A percentile compares a stretch with the other conserved stretches of the same genome.
Evolutionary conservation across 2,329 filamentous ascomycete genomes (phyloP).

Genomic region (Dactylellina leptospora): DNA sequence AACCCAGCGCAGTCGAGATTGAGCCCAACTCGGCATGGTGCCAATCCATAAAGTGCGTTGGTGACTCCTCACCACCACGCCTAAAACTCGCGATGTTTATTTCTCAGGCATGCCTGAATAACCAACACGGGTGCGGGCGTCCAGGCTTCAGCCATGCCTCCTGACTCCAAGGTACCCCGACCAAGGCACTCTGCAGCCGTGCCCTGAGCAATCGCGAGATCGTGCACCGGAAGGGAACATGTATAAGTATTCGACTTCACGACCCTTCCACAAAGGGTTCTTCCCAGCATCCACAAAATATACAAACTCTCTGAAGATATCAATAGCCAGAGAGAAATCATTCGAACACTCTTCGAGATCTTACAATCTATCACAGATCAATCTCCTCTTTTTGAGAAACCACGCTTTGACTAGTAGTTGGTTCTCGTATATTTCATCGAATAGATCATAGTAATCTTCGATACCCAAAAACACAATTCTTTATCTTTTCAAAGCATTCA

Average conservation of each 20-base stretch:
- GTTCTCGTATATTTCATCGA: conserved; percentile 14
- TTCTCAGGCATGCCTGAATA: conserved; percentile 32
- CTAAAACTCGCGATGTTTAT: conserved; percentile 12
- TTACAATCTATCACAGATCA: not conserved
- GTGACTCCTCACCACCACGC: conserved; percentile 32
- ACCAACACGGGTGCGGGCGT: not conserved
- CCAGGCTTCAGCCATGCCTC: not conserved
- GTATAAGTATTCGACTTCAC: conserved; percentile 27
- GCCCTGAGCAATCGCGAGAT: not conserved
- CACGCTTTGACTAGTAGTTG: conserved; percentile 50
- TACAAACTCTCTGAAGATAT: not conserved
- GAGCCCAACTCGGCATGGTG: too few species aligned
- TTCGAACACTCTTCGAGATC: not conserved
- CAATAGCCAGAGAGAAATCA: not conserved
- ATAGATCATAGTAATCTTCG: conserved; percentile 10
- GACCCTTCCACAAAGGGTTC: not conserved
- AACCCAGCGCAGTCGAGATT: too few species aligned
- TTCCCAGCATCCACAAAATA: conserved; percentile 23
- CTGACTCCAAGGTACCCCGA: not conserved
- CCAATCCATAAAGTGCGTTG: too few species aligned
- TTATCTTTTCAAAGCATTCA: not conserved
- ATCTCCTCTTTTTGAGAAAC: conserved; percentile 3
- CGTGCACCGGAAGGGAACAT: not conserved
- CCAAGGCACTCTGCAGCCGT: not conserved
- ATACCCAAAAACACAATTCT: conserved; percentile 1